phyloP scores from a whole-genome alignment of 2,329 filamentous ascomycete species.

The Aspergillus tanneri region DNA sequence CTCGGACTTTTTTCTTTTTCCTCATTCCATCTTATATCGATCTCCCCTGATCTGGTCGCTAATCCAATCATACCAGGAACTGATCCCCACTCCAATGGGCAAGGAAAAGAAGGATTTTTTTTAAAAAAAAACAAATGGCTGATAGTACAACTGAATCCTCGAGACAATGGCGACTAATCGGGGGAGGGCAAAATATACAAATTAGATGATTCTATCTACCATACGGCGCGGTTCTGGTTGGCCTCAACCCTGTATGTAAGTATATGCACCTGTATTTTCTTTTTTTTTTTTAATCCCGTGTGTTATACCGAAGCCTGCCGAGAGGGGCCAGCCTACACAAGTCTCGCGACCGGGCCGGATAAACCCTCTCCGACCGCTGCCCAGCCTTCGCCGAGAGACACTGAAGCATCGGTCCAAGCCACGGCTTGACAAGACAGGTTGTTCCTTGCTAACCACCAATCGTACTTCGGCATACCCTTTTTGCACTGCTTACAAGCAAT shows the following conservation, averaged over 20 bases:
- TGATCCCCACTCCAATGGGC: neutral
- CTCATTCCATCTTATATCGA: neutral
- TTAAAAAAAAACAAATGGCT: no score
- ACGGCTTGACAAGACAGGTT: neutral
- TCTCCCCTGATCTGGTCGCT: neutral
- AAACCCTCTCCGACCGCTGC: constrained; percentile 3
- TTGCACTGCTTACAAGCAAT: neutral
- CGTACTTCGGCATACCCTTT: neutral
- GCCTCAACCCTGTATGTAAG: no score
- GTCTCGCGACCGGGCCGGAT: neutral
- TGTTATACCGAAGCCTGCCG: neutral
- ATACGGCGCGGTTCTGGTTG: no score
- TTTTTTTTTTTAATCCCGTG: neutral
- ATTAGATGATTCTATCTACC: no score
- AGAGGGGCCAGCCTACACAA: neutral
- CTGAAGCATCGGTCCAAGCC: constrained; percentile 9
- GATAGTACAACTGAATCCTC: no score
- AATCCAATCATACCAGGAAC: neutral
- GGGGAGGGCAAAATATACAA: no score
- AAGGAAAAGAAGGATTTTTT: no score
- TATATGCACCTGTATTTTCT: no score
- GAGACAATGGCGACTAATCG: no score
- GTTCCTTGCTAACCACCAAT: neutral
- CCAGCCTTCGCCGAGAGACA: constrained; percentile 1
- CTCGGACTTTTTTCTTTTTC: neutral